Evolutionary conservation across 768 basidiomycete genomes (phyloP).

Genomic region (Calocybe cyanea): DNA sequence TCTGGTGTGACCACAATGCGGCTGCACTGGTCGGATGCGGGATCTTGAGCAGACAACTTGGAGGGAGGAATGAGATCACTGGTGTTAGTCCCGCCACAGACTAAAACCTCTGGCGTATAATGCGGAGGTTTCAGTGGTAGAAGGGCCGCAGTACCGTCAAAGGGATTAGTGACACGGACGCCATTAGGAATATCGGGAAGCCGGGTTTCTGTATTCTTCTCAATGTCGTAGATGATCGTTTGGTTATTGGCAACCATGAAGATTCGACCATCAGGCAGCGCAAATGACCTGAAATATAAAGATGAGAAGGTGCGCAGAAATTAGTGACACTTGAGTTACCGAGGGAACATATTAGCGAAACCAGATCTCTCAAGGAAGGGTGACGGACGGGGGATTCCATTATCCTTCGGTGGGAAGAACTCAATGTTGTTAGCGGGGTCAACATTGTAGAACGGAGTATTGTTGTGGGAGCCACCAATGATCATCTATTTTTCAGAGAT

Average conservation of each 20-base stretch:
- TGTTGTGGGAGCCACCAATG: conserved; percentile 2
- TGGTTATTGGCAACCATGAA: conserved; percentile 36
- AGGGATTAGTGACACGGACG: conserved; percentile 35
- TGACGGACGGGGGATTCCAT: conserved; percentile 19
- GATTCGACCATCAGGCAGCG: conserved; percentile 36
- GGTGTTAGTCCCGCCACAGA: conserved; percentile 41
- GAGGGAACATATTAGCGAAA: conserved; percentile 18
- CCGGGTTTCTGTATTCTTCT: conserved; percentile 32
- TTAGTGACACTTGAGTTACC: conserved; percentile 16
- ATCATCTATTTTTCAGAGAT: conserved; percentile 12
- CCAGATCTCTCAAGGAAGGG: conserved; percentile 9
- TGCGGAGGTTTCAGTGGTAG: conserved; percentile 32
- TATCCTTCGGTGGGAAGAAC: conserved; percentile 37
- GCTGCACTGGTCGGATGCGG: conserved; percentile 38
- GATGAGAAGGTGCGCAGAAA: not conserved
- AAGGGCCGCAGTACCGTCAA: conserved; percentile 32
- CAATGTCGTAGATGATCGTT: conserved; percentile 38
- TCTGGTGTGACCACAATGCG: conserved; percentile 35
- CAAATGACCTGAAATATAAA: not conserved
- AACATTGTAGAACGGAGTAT: conserved; percentile 1
- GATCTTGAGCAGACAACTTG: conserved; percentile 31
- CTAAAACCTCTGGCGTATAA: conserved; percentile 40
- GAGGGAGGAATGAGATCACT: conserved; percentile 24
- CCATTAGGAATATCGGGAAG: conserved; percentile 41
- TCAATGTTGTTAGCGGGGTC: conserved; percentile 20